These are phyloP conservation scores for Capsella rubella DNA, from an alignment of 441 rosid species.

Conservation along the genomic window DNA sequence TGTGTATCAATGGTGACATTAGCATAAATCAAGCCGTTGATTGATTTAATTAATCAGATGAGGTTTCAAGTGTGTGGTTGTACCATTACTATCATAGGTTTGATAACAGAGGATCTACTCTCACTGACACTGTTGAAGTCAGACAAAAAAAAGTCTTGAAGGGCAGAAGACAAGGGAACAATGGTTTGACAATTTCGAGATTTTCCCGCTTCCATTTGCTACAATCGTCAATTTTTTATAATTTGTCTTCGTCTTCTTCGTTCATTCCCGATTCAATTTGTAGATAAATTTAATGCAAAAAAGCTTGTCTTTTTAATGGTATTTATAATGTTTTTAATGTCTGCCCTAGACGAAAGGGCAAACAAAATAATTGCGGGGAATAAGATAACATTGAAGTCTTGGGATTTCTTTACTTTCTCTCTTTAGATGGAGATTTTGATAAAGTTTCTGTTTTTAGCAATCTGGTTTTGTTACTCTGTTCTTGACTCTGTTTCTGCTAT, in stretches of 20 bases:
- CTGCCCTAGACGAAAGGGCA: constrained; percentile 40
- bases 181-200: constrained; percentile 56
- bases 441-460: constrained; percentile 42
- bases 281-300: constrained; percentile 22
- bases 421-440: constrained; percentile 40
- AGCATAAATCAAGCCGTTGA: not conserved
- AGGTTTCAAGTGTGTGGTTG: not conserved
- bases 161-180: constrained; percentile 58
- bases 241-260: constrained; percentile 25
- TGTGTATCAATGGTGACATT: not conserved
- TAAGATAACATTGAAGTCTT: constrained; percentile 1
- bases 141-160: constrained; percentile 12
- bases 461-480: constrained; percentile 41
- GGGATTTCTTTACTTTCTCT: not conserved
- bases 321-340: not conserved
- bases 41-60: not conserved
- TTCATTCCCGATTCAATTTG: constrained; percentile 36
- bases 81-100: constrained; percentile 20
- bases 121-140: constrained; percentile 28
- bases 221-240: constrained; percentile 27
- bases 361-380: constrained; percentile 25
- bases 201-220: constrained; percentile 41
- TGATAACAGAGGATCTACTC: constrained; percentile 30
- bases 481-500: constrained; percentile 48
- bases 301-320: not conserved